Evolutionary conservation across 2,329 filamentous ascomycete species (phyloP).

Genomic region (Pezicula neosporulosa): DNA sequence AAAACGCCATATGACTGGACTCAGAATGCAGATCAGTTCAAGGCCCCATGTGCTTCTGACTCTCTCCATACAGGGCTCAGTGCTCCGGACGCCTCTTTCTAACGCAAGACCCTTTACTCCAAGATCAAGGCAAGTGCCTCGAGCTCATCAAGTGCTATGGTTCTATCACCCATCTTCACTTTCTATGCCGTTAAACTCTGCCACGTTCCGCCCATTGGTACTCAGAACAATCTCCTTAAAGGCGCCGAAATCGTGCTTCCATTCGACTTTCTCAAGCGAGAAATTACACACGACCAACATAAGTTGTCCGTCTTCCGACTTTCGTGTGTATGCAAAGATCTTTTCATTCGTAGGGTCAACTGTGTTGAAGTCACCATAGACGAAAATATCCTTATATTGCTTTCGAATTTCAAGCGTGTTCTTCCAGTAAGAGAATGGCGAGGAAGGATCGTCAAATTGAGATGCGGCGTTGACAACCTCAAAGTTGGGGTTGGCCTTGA

Average conservation of each 20-base stretch:
- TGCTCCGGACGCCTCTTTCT: no score
- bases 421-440: conserved; percentile 60
- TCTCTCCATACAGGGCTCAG: not conserved
- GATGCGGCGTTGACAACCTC: conserved; percentile 55
- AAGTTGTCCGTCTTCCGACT: conserved; percentile 3
- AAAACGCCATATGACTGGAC: not conserved
- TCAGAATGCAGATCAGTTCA: not conserved
- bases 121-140: not conserved
- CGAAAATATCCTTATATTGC: conserved; percentile 56
- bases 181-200: not conserved
- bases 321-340: conserved; percentile 48
- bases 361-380: conserved; percentile 63
- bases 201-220: not conserved
- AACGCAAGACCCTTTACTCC: not conserved
- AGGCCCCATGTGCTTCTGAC: not conserved
- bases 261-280: not conserved
- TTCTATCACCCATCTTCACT: no score
- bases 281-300: conserved; percentile 2
- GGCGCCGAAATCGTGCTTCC: not conserved
- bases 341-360: conserved; percentile 45
- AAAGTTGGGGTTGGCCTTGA: conserved; percentile 64
- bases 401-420: conserved; percentile 57
- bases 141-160: not conserved
- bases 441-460: conserved; percentile 44
- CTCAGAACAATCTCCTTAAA: not conserved